phyloP scores from a whole-genome alignment of 2,329 filamentous ascomycete species.

The Phialemoniopsis sp. region DNA sequence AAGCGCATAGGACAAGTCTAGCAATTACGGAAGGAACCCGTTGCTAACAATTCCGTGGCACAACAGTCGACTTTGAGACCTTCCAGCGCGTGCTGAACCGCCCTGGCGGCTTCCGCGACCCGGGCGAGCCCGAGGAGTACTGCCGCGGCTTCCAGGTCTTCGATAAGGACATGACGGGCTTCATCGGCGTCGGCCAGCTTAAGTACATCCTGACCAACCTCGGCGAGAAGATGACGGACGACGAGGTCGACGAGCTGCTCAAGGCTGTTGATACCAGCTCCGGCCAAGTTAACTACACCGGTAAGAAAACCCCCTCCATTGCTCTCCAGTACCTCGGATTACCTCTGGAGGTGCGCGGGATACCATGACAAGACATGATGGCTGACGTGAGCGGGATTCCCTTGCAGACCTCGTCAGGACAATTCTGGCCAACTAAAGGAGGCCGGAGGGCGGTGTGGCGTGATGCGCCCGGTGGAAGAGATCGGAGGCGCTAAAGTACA shows the following conservation, averaged over 20 bases:
- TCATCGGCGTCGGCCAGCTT: slow-evolving; percentile 95
- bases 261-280: slow-evolving; percentile 97
- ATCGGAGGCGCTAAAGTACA: neutral
- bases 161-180: slow-evolving; percentile 97
- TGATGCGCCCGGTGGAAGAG: slow-evolving; percentile 1
- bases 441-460: no score
- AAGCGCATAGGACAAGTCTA: neutral
- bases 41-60: slow-evolving; percentile 6
- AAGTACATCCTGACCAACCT: slow-evolving; percentile 97
- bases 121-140: slow-evolving; percentile 96
- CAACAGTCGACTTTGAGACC: slow-evolving; percentile 89
- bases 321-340: no score
- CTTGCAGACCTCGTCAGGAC: slow-evolving; percentile 73
- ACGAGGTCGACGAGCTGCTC: slow-evolving; percentile 97
- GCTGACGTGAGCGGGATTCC: slow-evolving; percentile 1
- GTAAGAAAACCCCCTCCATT: slow-evolving; percentile 52
- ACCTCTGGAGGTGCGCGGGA: no score
- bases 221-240: slow-evolving; percentile 98
- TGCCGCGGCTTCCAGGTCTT: slow-evolving; percentile 99
- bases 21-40: neutral
- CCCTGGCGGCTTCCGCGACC: slow-evolving; percentile 95
- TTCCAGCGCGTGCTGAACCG: slow-evolving; percentile 97
- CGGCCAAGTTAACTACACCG: slow-evolving; percentile 96
- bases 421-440: slow-evolving; percentile 74
- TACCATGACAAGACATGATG: neutral